A percentile compares a stretch with the other conserved stretches of the same genome.
Evolutionary conservation across 306 rosid genomes (phyloP).

Genomic region (Vigna radiata): DNA sequence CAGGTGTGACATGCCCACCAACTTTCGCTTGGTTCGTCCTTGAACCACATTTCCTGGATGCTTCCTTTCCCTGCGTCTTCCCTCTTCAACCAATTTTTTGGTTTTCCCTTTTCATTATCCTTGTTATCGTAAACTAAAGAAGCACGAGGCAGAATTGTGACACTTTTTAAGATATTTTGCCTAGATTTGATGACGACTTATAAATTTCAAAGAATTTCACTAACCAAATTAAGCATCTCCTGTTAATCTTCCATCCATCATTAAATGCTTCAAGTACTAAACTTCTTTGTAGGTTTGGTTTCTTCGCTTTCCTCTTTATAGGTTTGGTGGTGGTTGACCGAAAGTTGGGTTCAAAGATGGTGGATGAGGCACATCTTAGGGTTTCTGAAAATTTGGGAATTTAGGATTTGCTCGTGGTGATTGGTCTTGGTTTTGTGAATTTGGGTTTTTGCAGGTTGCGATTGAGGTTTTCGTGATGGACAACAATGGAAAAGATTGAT

Average conservation of each 20-base stretch:
- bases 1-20: no score
- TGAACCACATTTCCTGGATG: constrained; percentile 55
- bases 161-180: constrained; percentile 68
- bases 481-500: no score
- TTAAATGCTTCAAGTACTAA: constrained; percentile 55
- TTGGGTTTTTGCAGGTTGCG: no score
- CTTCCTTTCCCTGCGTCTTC: constrained; percentile 68
- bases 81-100: constrained; percentile 15
- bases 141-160: constrained; percentile 70
- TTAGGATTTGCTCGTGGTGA: no score
- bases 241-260: constrained; percentile 56
- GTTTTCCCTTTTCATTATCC: constrained; percentile 17
- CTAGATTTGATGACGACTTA: constrained; percentile 62
- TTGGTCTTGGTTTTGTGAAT: no score
- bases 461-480: no score
- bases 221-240: constrained; percentile 52
- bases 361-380: no score
- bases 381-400: no score
- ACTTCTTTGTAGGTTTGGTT: background rate
- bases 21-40: no score
- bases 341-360: no score
- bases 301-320: no score
- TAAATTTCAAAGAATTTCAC: constrained; percentile 56
- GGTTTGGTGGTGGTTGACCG: no score
- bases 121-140: constrained; percentile 39